Evolutionary conservation across 1,284 basidiomycete genomes (phyloP).

Genomic region (Irpex sp.): DNA sequence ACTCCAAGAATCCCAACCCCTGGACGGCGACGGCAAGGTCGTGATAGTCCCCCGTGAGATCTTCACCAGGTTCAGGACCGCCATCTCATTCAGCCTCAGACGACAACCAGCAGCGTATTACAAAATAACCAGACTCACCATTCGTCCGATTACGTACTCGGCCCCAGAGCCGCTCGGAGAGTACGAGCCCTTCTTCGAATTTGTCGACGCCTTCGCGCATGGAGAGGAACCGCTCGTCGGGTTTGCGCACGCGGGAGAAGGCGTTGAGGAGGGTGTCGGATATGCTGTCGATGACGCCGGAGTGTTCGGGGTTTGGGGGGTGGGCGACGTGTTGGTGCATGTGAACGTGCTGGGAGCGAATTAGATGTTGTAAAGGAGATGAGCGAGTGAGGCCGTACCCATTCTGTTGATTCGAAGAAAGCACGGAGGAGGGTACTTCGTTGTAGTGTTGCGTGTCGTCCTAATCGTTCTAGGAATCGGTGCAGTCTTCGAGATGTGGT

Average conservation of each 20-base stretch:
- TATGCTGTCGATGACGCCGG: slow-evolving; percentile 88
- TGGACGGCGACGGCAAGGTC: slow-evolving; percentile 95
- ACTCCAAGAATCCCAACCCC: slow-evolving; percentile 95
- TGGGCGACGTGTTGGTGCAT: slow-evolving; percentile 93
- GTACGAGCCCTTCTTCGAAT: slow-evolving; percentile 86
- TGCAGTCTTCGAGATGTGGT: slow-evolving; percentile 61
- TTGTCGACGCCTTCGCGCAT: slow-evolving; percentile 92
- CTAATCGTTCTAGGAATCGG: slow-evolving; percentile 87
- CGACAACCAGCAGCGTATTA: slow-evolving; percentile 27
- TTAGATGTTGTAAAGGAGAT: slow-evolving; percentile 6
- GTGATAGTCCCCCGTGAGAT: slow-evolving; percentile 95
- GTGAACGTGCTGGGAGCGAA: slow-evolving; percentile 72
- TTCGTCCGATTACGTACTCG: slow-evolving; percentile 75
- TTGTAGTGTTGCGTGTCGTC: slow-evolving; percentile 93
- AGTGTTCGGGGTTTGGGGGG: slow-evolving; percentile 77
- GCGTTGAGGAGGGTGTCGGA: slow-evolving; percentile 96
- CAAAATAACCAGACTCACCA: slow-evolving; percentile 60
- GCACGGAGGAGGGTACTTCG: slow-evolving; percentile 85
- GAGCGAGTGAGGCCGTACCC: slow-evolving; percentile 54
- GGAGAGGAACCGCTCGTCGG: slow-evolving; percentile 90
- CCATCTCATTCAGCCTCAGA: slow-evolving; percentile 83
- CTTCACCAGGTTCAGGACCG: slow-evolving; percentile 75
- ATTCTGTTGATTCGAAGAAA: slow-evolving; percentile 97
- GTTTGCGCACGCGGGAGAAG: slow-evolving; percentile 93
- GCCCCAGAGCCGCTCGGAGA: slow-evolving; percentile 79